Evolutionary conservation across 768 basidiomycete species (phyloP), one percentile per base, ranked within the genome.

Genomic region (Cantharellus anzutake): DNA sequence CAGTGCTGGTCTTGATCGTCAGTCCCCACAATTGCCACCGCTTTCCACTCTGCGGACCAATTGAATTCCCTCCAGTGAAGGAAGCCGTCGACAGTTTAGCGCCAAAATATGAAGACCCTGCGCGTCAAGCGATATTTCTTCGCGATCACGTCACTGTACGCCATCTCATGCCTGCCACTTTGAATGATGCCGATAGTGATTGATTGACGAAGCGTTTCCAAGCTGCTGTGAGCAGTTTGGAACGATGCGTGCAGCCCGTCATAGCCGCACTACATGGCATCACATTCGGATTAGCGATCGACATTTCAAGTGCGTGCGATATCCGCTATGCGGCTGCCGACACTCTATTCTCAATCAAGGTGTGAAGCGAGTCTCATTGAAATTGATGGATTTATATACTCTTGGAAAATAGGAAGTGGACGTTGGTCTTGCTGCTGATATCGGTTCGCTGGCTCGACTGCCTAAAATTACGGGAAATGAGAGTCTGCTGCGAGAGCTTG

Each of bases 391-490:
- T 51, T n/a, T 3, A 34, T 3, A 4, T 59, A 11, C 11, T 11
- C 44, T 11, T 29, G 44, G 11, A 48, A 29, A 7, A 42, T 66
- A 89, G 86, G 87, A 93, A 75, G 82, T 89, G 2, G 86, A 91
- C 66, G 76, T 91, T 35, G 90, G 86, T 0, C 73, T 94, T 0
- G 90, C 91, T 2, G 83, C 91, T 0, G 91, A 93, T 67, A 81
- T 92, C 44, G 92, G 92, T 0, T 81, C 87, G 0, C 78, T 94
- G 3, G 86, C 90, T 1, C 80, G 82, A 57, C 72, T 93, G 3
- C 87, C 86, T 0, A 86, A 87, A 65, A 75, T 86, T 52, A 77
- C 78, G 0, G 86, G 81, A 0, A 91, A 89, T 70, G 75, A 79
- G 38, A 86, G 83, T 2, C 73, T 84, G 7, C 71, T 80, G 2